Conservation (phyloP, 225 moss, liverwort and hornwort genomes). For the Marchantia polymorpha region DNA sequence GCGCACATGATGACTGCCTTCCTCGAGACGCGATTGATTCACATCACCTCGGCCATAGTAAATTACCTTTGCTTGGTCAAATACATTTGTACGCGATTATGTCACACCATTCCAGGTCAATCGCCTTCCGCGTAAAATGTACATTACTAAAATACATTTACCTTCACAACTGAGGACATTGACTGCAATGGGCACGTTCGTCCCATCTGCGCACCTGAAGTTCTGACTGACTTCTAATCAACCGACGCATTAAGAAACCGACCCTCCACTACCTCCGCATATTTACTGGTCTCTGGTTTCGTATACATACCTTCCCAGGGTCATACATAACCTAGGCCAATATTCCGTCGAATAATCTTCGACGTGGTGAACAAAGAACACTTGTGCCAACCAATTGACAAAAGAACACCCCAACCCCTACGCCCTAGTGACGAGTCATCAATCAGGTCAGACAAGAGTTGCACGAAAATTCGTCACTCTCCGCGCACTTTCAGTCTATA, state of each 20-base stretch:
- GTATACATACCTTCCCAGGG: background rate
- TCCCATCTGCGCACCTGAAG: background rate
- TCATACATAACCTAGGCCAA: background rate
- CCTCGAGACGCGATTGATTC: background rate
- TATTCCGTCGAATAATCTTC: background rate
- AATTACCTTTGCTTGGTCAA: background rate
- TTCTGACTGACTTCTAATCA: background rate
- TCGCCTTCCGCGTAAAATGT: no score
- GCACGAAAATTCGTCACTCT: background rate
- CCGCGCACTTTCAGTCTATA: background rate
- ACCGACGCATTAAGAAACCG: background rate
- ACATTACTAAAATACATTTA: background rate
- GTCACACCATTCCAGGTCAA: no score
- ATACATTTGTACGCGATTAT: background rate
- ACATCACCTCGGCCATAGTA: background rate
- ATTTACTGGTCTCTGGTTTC: background rate
- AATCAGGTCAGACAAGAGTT: background rate
- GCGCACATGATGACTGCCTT: background rate
- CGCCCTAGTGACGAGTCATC: background rate
- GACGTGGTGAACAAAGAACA: no score
- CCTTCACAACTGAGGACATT: background rate
- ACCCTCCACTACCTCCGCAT: background rate
- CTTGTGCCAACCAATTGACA: background rate
- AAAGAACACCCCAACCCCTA: background rate
- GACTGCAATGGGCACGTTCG: background rate